Base-by-base conservation (phyloP, 768 basidiomycete genomes). In the Tubosaeta sp. region DNA sequence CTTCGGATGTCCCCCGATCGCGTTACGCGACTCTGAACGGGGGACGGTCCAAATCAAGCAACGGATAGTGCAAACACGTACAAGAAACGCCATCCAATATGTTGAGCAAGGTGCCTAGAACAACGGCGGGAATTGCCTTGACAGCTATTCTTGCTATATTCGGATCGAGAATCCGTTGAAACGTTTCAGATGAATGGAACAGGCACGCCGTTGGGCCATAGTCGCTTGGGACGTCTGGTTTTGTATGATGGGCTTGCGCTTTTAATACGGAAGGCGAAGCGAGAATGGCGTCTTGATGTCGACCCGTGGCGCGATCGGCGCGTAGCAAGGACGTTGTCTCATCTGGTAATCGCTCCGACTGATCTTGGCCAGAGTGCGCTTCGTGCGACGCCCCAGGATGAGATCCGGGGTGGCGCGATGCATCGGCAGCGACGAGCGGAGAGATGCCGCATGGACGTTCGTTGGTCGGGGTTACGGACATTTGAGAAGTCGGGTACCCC, bases 31-130 rank as follows among this genome's bases (percentile, higher is more conserved):
- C 33, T 17, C 55, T 7, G n/a, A 39, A 52, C 17, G 34, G 19
- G 33, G 39, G 42, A 26, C 22, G 6, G 44, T 44, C n/a, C 26
- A 41, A 17, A 41, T 14, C 29, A 1, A n/a, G 43, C 10, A 43
- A 43, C 26, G 7, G 10, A 22, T 35, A 42, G 53, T 34, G 14
- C 26, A 44, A 50, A 52, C 22, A 77, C 86, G 68, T 65, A 88
- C 86, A 97, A 41, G 89, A 91, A 48, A 99, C 84, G 10, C 94
- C 97, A 64, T 99, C 95, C 32, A 99, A 75, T 41, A 97, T 80
- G 61, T 97, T 98, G 52, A 98, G 72, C 34, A 97, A 68, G 58
- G 82, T 79, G 7, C 94, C 95, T 22, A 97, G 74, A 14, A 93
- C 64, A 4, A 95, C 91, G 0, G 92, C 88, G 1, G 95, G 94